These are phyloP conservation scores for Capronia epimyces DNA, from an alignment of 2,329 filamentous ascomycete species.

Conservation along the genomic window DNA sequence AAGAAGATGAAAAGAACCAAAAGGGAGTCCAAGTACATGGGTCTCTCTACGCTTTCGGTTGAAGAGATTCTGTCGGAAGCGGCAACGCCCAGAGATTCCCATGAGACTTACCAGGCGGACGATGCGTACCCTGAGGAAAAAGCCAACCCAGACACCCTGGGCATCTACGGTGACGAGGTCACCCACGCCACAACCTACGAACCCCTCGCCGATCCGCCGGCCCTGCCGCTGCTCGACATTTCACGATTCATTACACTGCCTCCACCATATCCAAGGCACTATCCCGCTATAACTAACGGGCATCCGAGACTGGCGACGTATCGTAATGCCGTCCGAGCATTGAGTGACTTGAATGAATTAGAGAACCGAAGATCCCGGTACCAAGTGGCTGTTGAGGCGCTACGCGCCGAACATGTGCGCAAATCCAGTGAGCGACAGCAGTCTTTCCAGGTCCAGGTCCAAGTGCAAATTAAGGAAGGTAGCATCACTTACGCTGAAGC, in stretches of 20 bases:
- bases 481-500: constrained; percentile 78
- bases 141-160: constrained; percentile 27
- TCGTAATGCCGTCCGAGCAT: constrained; percentile 64
- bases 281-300: constrained; percentile 92
- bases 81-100: constrained; percentile 18
- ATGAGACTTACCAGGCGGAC: constrained; percentile 22
- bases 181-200: neutral
- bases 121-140: constrained; percentile 64
- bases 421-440: constrained; percentile 57
- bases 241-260: constrained; percentile 89
- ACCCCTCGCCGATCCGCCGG: constrained; percentile 14
- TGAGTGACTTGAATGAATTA: constrained; percentile 70
- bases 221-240: constrained; percentile 64
- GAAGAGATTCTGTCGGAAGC: constrained; percentile 64
- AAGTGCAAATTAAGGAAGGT: constrained; percentile 70
- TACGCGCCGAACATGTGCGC: constrained; percentile 49
- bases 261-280: constrained; percentile 87
- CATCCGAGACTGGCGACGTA: constrained; percentile 82
- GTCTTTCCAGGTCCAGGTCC: constrained; percentile 67
- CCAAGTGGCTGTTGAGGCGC: constrained; percentile 45
- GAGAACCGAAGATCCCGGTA: constrained; percentile 57
- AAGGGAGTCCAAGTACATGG: constrained; percentile 95
- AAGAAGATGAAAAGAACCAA: constrained; percentile 69
- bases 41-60: constrained; percentile 50
- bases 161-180: constrained; percentile 20